Percentiles rank a stretch among this genome's conserved stretches.
phyloP scores from a whole-genome alignment of 116 monocot genomes.

The Papilionanthe hybrid region DNA sequence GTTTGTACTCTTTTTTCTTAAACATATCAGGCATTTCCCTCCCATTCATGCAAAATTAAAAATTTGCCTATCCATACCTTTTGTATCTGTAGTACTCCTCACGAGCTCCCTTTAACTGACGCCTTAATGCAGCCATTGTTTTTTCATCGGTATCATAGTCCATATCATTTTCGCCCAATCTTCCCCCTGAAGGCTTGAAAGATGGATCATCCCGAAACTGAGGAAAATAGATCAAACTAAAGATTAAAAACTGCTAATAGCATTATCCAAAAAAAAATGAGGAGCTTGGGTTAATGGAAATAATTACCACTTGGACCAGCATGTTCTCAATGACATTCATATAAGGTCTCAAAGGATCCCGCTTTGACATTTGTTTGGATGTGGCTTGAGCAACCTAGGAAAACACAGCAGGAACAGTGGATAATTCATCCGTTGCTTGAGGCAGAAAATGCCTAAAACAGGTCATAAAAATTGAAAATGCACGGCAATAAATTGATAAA shows the following conservation, averaged over 20 bases:
- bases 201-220: conserved; percentile 87
- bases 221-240: conserved; percentile 7
- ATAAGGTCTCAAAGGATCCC: conserved; percentile 79
- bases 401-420: background rate
- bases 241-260: background rate
- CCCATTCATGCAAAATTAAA: no score
- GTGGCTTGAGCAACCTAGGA: conserved; percentile 94
- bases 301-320: conserved; percentile 80
- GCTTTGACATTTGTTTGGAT: conserved; percentile 96
- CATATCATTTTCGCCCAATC: conserved; percentile 97
- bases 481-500: background rate
- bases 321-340: conserved; percentile 94
- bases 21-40: no score
- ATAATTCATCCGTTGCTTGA: background rate
- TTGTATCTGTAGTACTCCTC: conserved; percentile 97
- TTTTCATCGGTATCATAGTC: conserved; percentile 98
- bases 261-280: background rate
- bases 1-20: no score
- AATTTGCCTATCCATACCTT: conserved; percentile 34
- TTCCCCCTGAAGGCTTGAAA: conserved; percentile 91
- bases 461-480: background rate
- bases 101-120: conserved; percentile 75
- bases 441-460: background rate
- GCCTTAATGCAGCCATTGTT: conserved; percentile 88
- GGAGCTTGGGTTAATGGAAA: background rate